Base-by-base conservation (phyloP, 805 yeast genomes). In the Pichia pseudocactophila region DNA sequence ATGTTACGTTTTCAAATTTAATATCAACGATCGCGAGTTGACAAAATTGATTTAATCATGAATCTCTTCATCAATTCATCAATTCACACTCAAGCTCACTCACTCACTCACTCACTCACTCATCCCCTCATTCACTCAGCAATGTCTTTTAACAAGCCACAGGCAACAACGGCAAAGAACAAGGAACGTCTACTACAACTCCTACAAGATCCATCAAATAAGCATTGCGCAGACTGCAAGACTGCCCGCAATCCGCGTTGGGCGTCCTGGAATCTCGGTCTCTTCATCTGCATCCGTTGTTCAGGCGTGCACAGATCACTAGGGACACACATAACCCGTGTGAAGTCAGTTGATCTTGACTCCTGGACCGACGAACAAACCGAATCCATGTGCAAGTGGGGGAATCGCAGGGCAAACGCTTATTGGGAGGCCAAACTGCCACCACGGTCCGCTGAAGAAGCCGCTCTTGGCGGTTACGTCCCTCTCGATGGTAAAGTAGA, bases 181-280 rank as follows among this genome's bases (percentile, higher is more conserved):
- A 84, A 74, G 60, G 82, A 77, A 57, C 80, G 86, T 33, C 68
- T 92, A 48, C 78, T 78, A 61, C 77, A 81, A 27, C 70, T 92
- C 27, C 72, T 92, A 35, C 78, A 76, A 45, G 96, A 87, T 53
- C 78, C 79, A 1, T 77, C 76, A 30, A 92, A 92, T 68, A 76
- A 75, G 55, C 46, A 66, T 35, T 90, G 98, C 62, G 95, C 89
- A 2, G 98, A 90, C 62, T 90, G 98, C 65, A 90, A 92, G 61
- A 73, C 79, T 0, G 74, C 90, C 12, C 73, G 82, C 30, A 95
- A 90, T 62, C 98, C 98, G 18, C 73, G 97, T 42, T 90, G 98
- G 98, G 96, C 97, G 10, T 81, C 94, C 16, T 90, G 97, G 96
- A 88, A 82, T 53, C 62, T 90, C 41, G 98, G 98, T 19, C 78